Evolutionary conservation across 441 rosid genomes (phyloP), one percentile per base, ranked within the genome.

Genomic region (Raphanus hybrid): DNA sequence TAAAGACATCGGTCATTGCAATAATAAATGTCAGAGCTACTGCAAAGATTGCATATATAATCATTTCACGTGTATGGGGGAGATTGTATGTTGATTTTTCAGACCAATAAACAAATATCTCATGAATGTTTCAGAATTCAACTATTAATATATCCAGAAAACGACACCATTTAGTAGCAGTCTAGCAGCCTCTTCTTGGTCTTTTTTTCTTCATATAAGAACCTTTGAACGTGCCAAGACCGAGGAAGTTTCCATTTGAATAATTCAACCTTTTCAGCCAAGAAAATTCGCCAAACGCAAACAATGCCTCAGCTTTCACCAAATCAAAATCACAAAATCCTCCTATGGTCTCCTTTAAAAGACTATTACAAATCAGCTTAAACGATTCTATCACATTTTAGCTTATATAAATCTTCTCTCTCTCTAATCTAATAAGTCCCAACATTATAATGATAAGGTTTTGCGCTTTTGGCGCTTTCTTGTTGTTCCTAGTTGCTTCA

Each of bases 401-500:
- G 26, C 52, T 32, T 71, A 76, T 50, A 26, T 61, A 20, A 0
- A 15, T 8, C 1, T 10, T 3, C 12, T 6, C 45, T 48, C 12
- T 48, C 64, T 16, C 65, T 61, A 23, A 4, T 70, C 65, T 15
- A 35, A 60, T 15, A 35, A 60, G 55, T 58, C 43, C 37, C 71
- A 41, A 43, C 26, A 8, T 34, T 4, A 35, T 18, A 3, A 75
- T 63, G 63, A 73, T 18, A 29, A 69, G 10, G 16, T 77, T 37
- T 43, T 69, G 6, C 34, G 34, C 70, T 61, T 76, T 67, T 0
- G 61, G 74, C 6, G 1, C 76, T 20, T 1, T 78, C 70, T 20
- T 80, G 1, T 66, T 84, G 7, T 76, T 75, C 6, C 15, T 86
- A 0, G 73, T 78, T 5, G 27, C 75, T 9, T 35, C 82, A 73